Evolutionary conservation across 2,329 filamentous ascomycete species (phyloP), one percentile per base, ranked within the genome.

Genomic region (Pseudogymnoascus sp.): DNA sequence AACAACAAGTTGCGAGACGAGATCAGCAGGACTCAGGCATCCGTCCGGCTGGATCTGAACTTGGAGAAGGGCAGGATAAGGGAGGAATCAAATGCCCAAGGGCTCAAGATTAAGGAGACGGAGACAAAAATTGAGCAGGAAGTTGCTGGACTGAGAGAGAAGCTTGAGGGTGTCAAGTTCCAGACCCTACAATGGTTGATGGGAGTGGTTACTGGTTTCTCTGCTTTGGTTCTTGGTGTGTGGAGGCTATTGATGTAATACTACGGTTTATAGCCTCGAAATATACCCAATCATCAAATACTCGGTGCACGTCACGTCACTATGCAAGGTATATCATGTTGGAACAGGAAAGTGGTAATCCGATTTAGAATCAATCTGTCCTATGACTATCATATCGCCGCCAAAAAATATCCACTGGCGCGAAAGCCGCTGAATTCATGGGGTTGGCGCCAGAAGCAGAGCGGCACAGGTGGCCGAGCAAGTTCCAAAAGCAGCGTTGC

Each of bases 41-140:
- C 89, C 64, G 92, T 97, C 37, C 82, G 93, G 63, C 78, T 99
- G 50, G 94, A 99, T 74, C 77, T 99, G 64, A 99, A 97, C 74
- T 78, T 99, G 50, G 94, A 99, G 72, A 99, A 99, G 78, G 94
- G 94, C 12, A 83, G 94, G 64, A 99, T 97, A 67, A 81, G 94
- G 64, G 94, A 99, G 76, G 94, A 99, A 79, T 91, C 92, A 16
- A 95, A 96, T 67, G 88, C 89, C 62, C 94, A 97, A 77, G 94
- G 99, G 75, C 85, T 99, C 75, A 95, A 96, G 79, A 91, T 99
- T 70, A 97, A 96, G 79, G 94, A 99, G 81, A 97, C 94, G 11
- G 94, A 99, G 78, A 96, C 92, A 62, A 87, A 95, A 76, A 97
- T 99, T 70, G 94, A 99, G 79, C 93, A 97, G 77, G 94, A 97